Base-by-base conservation (phyloP, 1,284 basidiomycete species). In the Xerocomus subilludens region DNA sequence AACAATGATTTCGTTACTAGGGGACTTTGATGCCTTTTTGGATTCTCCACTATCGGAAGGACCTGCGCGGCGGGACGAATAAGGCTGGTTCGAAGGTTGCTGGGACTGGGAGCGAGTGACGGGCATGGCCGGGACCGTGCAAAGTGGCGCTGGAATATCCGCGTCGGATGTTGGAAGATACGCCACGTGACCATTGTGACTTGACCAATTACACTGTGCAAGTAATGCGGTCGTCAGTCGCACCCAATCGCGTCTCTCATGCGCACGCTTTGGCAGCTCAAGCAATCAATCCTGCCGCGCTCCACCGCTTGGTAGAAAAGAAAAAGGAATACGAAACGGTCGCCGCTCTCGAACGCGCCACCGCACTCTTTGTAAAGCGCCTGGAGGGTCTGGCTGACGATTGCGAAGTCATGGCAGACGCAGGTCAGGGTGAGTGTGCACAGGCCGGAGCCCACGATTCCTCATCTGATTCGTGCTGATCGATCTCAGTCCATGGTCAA, bases 321-420 rank as follows among this genome's bases (percentile, higher is more conserved):
- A 94, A 93, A 85, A 94, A 93, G 80, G 93, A 94, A 82, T 90
- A 87, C 68, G 92, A 94, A 71, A 92, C 91, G 1, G 91, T 94
- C n/a, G 87, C 89, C 32, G 93, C 93, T 7, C 85, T 94, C 21
- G 92, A 94, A 78, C 87, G 86, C 69, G 89, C 91, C 2, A 92
- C 90, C 69, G 82, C 87, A 23, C 83, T 91, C 55, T 93, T 92
- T 80, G 85, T 92, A 25, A 89, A 90, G 80, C 89, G 92, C 20
- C 89, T 94, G 56, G 91, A 92, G 76, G 90, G 87, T 14, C 84
- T 94, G 10, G 90, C 89, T 45, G 90, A 92, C 42, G 93, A 94
- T 80, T 92, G 91, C 78, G 89, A 93, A 73, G 86, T 90, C 32
- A 94, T 94, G 90, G 93, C 92, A 11, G 88, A 92, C 76, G 92